Evolutionary conservation across 306 rosid genomes (phyloP).

Genomic region (Cucurbita argyrosperma): DNA sequence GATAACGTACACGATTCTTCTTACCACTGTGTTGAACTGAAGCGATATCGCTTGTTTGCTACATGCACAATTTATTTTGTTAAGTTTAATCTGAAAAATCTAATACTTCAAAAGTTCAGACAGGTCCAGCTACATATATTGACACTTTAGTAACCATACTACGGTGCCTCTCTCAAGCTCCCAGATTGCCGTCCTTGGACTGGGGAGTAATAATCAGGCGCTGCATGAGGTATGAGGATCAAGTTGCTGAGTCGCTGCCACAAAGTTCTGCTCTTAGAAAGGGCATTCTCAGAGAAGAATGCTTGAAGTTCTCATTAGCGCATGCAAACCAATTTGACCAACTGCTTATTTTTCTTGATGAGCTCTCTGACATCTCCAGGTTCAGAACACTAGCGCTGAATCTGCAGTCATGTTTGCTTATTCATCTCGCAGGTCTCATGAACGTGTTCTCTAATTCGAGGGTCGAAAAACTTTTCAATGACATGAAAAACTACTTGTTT

Average conservation of each 20-base stretch:
- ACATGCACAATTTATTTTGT: neutral
- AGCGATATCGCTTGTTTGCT: neutral
- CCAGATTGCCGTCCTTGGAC: slow-evolving; percentile 74
- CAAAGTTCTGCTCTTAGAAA: slow-evolving; percentile 25
- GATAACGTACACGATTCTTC: neutral
- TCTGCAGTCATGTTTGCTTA: slow-evolving; percentile 53
- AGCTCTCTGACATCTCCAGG: slow-evolving; percentile 66
- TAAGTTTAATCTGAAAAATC: neutral
- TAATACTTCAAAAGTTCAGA: slow-evolving; percentile 24
- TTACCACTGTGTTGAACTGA: neutral
- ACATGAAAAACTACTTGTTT: slow-evolving; percentile 36
- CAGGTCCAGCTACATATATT: slow-evolving; percentile 20
- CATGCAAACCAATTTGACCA: slow-evolving; percentile 76
- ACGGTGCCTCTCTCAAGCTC: slow-evolving; percentile 86
- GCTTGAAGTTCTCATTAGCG: slow-evolving; percentile 53
- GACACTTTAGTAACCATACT: slow-evolving; percentile 32
- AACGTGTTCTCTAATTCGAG: slow-evolving; percentile 74
- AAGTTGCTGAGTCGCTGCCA: slow-evolving; percentile 21
- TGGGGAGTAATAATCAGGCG: slow-evolving; percentile 83
- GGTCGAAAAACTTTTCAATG: slow-evolving; percentile 54
- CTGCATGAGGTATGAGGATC: slow-evolving; percentile 69
- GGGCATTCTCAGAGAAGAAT: slow-evolving; percentile 63
- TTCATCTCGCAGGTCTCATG: slow-evolving; percentile 59
- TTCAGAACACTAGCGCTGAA: slow-evolving; percentile 59
- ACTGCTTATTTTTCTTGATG: slow-evolving; percentile 73